Evolutionary conservation across 2,329 filamentous ascomycete genomes (phyloP).

Genomic region (Nannizziopsis barbatae): DNA sequence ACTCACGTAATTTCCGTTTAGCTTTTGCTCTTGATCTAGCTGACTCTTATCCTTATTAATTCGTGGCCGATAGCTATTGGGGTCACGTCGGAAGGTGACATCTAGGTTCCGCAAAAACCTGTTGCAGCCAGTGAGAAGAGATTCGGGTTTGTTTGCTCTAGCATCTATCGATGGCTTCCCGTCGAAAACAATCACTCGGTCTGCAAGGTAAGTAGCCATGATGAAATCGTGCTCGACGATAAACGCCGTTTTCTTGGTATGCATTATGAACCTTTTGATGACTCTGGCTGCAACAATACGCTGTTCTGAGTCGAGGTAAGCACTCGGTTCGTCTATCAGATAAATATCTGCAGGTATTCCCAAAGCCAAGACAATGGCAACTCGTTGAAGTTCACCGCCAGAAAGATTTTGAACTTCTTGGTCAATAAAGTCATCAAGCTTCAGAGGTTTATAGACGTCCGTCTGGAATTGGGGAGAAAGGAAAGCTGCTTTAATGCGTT

Average conservation of each 20-base stretch:
- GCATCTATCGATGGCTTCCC: conserved; percentile 81
- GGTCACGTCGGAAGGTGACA: conserved; percentile 96
- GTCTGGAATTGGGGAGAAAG: conserved; percentile 97
- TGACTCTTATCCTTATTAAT: conserved; percentile 97
- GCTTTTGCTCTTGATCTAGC: conserved; percentile 95
- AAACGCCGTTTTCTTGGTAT: conserved; percentile 98
- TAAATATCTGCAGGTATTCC: conserved; percentile 96
- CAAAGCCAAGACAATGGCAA: conserved; percentile 92
- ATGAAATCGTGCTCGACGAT: conserved; percentile 99
- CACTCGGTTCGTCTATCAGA: conserved; percentile 92
- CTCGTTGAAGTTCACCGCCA: conserved; percentile 98
- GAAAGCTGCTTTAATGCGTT: conserved; percentile 97
- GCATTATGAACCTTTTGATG: conserved; percentile 99
- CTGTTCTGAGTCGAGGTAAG: conserved; percentile 97
- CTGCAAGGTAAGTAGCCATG: conserved; percentile 74
- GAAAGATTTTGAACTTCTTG: conserved; percentile 99
- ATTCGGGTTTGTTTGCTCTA: conserved; percentile 81
- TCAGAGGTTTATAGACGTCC: conserved; percentile 98
- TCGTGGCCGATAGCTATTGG: conserved; percentile 87
- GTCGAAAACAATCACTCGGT: conserved; percentile 97
- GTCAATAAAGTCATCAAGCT: conserved; percentile 97
- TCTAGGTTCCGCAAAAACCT: conserved; percentile 91
- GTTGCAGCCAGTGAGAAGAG: conserved; percentile 90
- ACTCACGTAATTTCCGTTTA: conserved; percentile 79
- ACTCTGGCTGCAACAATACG: conserved; percentile 95